Conservation (phyloP, 2,329 filamentous ascomycete genomes). For the Claviceps sp. region DNA sequence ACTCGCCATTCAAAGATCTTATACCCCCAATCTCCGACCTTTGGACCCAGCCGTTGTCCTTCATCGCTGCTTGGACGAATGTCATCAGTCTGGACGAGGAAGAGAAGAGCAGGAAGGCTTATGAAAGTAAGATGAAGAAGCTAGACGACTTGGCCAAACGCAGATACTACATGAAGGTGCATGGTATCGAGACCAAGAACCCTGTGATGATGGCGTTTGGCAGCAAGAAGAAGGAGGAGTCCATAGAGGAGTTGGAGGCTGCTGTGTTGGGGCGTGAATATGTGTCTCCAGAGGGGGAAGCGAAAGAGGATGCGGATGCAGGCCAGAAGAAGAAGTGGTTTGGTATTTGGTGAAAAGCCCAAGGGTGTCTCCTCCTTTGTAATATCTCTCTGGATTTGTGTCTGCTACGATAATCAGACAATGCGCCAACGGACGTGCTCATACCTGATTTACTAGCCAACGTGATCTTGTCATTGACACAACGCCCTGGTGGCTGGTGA, state of each 20-base stretch:
- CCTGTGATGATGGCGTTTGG: constrained; percentile 35
- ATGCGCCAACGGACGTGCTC: not conserved
- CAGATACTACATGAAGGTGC: constrained; percentile 69
- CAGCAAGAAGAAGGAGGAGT: constrained; percentile 21
- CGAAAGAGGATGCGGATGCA: constrained; percentile 9
- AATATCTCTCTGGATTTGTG: not conserved
- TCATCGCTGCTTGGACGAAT: constrained; percentile 49
- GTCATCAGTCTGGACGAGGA: constrained; percentile 67
- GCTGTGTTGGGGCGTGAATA: constrained; percentile 23
- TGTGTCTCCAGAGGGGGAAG: constrained; percentile 11
- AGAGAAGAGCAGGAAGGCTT: constrained; percentile 53
- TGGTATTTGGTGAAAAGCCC: constrained; percentile 54
- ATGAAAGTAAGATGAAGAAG: constrained; percentile 57
- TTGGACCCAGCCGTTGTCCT: constrained; percentile 55
- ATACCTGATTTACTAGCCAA: not conserved
- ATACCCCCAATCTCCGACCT: constrained; percentile 60
- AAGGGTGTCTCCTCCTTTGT: not conserved
- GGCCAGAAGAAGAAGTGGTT: constrained; percentile 59
- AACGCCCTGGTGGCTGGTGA: not conserved
- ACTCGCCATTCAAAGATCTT: constrained; percentile 67
- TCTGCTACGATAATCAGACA: not conserved
- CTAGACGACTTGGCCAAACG: constrained; percentile 83
- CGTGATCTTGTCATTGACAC: not conserved
- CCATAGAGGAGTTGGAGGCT: constrained; percentile 23
- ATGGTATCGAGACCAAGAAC: constrained; percentile 58